Base-by-base conservation (phyloP, 345 rosid genomes). In the Carallia pectinifolia region DNA sequence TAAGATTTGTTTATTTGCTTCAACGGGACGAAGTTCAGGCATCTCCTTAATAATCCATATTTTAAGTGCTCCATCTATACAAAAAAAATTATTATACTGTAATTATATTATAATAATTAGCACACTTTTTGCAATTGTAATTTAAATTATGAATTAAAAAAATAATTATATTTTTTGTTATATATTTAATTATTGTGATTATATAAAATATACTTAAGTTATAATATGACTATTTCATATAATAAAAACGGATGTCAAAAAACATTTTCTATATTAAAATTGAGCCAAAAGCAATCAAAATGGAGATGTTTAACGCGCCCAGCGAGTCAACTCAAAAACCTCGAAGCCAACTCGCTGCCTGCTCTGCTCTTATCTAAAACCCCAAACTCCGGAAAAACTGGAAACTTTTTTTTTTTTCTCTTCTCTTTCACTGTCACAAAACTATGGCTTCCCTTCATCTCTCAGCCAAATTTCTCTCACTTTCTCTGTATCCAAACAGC, bases 251-350 rank as follows among this genome's bases (percentile, higher is more conserved):
- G 23, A 23, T 23, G 23, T 23, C 23, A 23, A 23, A 23, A 23
- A 23, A 23, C 23, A 23, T 23, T 23, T 23, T 23, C 23, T 23
- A 23, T 23, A 23, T 23, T 23, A 55, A 55, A 55, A 55, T n/a
- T 4, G 5, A n/a, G 19, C 6, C n/a, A 1, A 12, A 9, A 8
- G 0, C 6, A 30, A 23, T 6, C 12, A 23, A 23, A 3, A 2
- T 13, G 13, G 31, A 55, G 2, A 1, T 8, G 5, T 55, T 13
- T 5, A 5, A 19, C 31, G 60, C 31, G 16, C 6, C 23, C 17
- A 33, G 47, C 77, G 71, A 67, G 69, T 79, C 67, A 2, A 58
- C 83, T 73, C 80, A 72, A 72, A 80, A 80, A 76, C 81, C 79
- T 64, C 47, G 0, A 0, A 47, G 23, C 67, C 4, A 39, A 77